phyloP scores from a whole-genome alignment of 2,329 filamentous ascomycete species.

The Fusarium hostae region DNA sequence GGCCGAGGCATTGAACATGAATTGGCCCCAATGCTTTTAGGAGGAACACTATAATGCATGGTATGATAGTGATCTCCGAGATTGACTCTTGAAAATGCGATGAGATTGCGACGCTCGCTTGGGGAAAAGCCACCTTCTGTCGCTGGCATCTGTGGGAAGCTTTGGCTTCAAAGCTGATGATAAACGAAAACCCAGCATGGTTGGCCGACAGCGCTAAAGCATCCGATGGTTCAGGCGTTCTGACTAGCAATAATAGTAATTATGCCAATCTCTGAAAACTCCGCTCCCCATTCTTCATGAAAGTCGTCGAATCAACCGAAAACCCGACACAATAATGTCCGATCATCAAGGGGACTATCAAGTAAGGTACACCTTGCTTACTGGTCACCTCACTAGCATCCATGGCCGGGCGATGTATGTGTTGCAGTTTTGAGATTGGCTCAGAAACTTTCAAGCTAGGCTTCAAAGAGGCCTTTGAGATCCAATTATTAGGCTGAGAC shows the following conservation, averaged over 20 bases:
- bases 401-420: conserved; percentile 1
- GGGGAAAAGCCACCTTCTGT: conserved; percentile 37
- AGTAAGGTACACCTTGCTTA: background rate
- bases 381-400: conserved; percentile 11
- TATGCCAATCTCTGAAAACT: conserved; percentile 36
- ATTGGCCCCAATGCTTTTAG: conserved; percentile 6
- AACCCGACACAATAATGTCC: conserved; percentile 1
- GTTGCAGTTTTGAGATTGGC: conserved; percentile 32
- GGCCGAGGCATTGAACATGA: background rate
- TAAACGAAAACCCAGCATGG: conserved; percentile 16
- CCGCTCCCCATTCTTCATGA: conserved; percentile 30
- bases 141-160: conserved; percentile 29
- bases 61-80: conserved; percentile 34
- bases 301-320: conserved; percentile 13
- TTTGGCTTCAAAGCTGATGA: conserved; percentile 23
- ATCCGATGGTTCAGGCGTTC: conserved; percentile 28
- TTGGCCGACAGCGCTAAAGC: conserved; percentile 39
- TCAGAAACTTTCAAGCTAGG: conserved; percentile 35
- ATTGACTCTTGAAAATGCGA: conserved; percentile 19
- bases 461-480: conserved; percentile 32
- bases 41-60: conserved; percentile 8
- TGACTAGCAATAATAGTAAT: conserved; percentile 25
- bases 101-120: conserved; percentile 27
- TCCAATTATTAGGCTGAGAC: conserved; percentile 45
- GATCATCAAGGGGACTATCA: background rate